A percentile compares a stretch with the other conserved stretches of the same genome.
These are phyloP conservation scores for Endothia cerciana DNA, from an alignment of 2,329 filamentous ascomycete species.

Conservation along the genomic window DNA sequence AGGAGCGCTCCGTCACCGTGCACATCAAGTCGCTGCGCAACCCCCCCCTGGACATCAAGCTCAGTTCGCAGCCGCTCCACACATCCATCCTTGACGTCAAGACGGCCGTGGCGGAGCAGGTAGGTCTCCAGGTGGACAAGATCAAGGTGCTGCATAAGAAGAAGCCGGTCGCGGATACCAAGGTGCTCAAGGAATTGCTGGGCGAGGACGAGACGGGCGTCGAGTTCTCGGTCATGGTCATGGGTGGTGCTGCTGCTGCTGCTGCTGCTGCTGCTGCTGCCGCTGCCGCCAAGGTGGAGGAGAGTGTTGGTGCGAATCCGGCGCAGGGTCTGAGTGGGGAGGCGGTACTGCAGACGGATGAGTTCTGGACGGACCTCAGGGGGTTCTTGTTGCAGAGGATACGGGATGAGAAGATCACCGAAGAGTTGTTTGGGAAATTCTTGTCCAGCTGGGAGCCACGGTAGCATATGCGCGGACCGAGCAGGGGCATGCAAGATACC, in stretches of 20 bases:
- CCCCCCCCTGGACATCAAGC: conserved; percentile 68
- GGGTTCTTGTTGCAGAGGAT: conserved; percentile 80
- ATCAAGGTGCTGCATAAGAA: conserved; percentile 86
- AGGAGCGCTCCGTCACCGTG: conserved; percentile 59
- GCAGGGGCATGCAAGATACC: background rate
- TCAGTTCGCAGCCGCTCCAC: conserved; percentile 65
- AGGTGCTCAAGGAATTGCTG: conserved; percentile 75
- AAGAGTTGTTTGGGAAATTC: conserved; percentile 69
- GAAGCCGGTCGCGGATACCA: conserved; percentile 80
- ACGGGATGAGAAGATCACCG: conserved; percentile 69
- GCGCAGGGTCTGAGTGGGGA: conserved; percentile 59
- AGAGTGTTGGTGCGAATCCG: conserved; percentile 42
- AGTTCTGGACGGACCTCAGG: conserved; percentile 86
- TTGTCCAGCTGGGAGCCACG: conserved; percentile 66
- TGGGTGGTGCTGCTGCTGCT: conserved; percentile 30
- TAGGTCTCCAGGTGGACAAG: conserved; percentile 71
- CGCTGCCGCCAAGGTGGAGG: conserved; percentile 42
- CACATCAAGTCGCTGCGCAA: conserved; percentile 78
- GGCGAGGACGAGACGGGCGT: conserved; percentile 59
- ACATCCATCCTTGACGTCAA: conserved; percentile 84
- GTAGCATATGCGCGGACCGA: background rate
- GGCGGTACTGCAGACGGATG: conserved; percentile 67
- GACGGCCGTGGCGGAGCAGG: conserved; percentile 64
- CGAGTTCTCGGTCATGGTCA: conserved; percentile 77
- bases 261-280: conserved; percentile 35